Evolutionary conservation across 352 stramenopile genomes (phyloP).

Genomic region (Thalassiosira sp.): DNA sequence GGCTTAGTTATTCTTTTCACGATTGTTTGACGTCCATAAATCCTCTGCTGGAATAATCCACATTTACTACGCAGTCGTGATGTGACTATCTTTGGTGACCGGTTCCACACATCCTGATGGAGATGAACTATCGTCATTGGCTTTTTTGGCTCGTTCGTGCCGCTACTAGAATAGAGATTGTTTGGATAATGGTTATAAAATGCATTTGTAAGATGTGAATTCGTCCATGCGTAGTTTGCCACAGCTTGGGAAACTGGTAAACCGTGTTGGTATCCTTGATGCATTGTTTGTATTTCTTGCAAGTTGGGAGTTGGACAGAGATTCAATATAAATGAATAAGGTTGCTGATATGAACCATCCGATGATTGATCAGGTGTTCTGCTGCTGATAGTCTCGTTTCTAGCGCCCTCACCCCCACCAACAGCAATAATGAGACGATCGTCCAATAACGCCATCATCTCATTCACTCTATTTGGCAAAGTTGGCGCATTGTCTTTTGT

Average conservation of each 20-base stretch:
- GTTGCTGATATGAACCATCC: slow-evolving; percentile 1
- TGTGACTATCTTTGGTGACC: slow-evolving; percentile 55
- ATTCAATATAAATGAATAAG: slow-evolving; percentile 37
- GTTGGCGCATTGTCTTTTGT: not conserved
- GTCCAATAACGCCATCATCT: slow-evolving; percentile 15
- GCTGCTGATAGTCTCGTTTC: not conserved
- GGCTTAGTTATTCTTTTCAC: slow-evolving; percentile 42
- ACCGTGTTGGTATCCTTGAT: slow-evolving; percentile 4
- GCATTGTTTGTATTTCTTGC: slow-evolving; percentile 9
- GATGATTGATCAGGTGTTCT: not conserved
- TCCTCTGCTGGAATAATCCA: slow-evolving; percentile 22
- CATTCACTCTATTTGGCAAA: not conserved
- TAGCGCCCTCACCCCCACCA: not conserved
- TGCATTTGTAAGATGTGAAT: slow-evolving; percentile 46
- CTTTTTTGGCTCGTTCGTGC: not conserved
- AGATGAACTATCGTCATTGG: slow-evolving; percentile 61
- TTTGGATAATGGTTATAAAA: slow-evolving; percentile 17
- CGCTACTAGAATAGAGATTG: not conserved
- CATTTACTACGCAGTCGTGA: slow-evolving; percentile 48
- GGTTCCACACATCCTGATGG: slow-evolving; percentile 75
- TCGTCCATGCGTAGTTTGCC: slow-evolving; percentile 33
- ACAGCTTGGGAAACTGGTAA: slow-evolving; percentile 19
- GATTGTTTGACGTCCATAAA: slow-evolving; percentile 67
- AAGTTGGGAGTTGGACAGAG: slow-evolving; percentile 33
- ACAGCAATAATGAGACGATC: slow-evolving; percentile 31